A percentile compares a stretch with the other conserved stretches of the same genome.
Conservation (phyloP, 1,284 basidiomycete species). For the Puccinia coronata region DNA sequence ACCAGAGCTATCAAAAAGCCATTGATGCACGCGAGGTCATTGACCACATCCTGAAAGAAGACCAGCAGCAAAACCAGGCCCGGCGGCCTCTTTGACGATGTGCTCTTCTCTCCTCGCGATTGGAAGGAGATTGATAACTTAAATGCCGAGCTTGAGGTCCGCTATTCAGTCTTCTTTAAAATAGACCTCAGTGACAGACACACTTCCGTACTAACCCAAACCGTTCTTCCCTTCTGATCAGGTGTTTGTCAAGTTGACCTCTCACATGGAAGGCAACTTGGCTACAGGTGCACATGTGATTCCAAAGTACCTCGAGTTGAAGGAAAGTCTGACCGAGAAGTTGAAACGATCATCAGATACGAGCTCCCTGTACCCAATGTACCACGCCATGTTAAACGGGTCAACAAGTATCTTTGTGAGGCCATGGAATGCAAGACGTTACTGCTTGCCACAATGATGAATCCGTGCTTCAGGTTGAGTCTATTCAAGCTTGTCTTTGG, state of each 20-base stretch:
- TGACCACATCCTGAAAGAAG: background rate
- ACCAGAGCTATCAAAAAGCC: constrained; percentile 4
- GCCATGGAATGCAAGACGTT: background rate
- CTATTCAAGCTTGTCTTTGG: constrained; percentile 4
- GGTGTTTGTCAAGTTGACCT: constrained; percentile 6
- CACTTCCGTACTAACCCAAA: too few relatives aligned
- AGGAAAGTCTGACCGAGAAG: background rate
- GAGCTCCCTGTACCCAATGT: constrained; percentile 3
- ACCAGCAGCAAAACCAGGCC: background rate
- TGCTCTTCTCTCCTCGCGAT: background rate
- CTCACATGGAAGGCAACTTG: too few relatives aligned
- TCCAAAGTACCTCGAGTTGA: background rate
- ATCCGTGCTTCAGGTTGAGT: background rate
- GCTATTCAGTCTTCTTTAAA: background rate
- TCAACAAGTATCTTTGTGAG: background rate
- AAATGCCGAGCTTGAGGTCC: background rate
- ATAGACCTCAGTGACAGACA: background rate
- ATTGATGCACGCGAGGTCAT: background rate
- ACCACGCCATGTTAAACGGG: background rate
- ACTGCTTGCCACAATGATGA: background rate
- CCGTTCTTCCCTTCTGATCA: background rate
- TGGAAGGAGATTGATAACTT: constrained; percentile 8
- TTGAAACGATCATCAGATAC: background rate
- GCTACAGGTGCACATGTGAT: too few relatives aligned
- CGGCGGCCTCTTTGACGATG: background rate